These are phyloP conservation scores for Sordariomycetes sp. DNA, from an alignment of 2,329 filamentous ascomycete genomes.

Conservation along the genomic window DNA sequence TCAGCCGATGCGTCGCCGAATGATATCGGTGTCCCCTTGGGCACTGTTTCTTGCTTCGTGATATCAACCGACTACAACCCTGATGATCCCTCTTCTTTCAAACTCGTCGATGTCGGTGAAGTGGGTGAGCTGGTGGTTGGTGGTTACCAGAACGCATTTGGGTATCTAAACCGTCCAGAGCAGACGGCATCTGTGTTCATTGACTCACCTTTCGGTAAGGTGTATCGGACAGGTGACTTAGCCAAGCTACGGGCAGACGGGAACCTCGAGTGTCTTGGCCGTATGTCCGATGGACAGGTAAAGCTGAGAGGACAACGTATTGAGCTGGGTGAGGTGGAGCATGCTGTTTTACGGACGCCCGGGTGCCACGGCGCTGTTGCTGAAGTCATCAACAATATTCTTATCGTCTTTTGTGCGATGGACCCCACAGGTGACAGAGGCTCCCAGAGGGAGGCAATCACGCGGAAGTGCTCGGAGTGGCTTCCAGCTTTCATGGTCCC, in stretches of 20 bases:
- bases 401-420: slow-evolving; percentile 64
- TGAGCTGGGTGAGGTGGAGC: slow-evolving; percentile 68
- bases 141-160: slow-evolving; percentile 64
- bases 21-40: slow-evolving; percentile 65
- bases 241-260: slow-evolving; percentile 56
- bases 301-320: slow-evolving; percentile 77
- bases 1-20: slow-evolving; percentile 39
- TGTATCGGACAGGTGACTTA: slow-evolving; percentile 81
- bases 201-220: slow-evolving; percentile 47
- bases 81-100: slow-evolving; percentile 17
- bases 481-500: slow-evolving; percentile 78
- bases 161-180: slow-evolving; percentile 69
- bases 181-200: slow-evolving; percentile 65
- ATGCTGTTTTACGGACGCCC: slow-evolving; percentile 46
- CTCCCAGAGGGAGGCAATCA: slow-evolving; percentile 25
- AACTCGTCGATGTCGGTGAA: slow-evolving; percentile 50
- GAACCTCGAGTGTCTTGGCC: slow-evolving; percentile 69
- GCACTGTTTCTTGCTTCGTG: slow-evolving; percentile 70
- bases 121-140: slow-evolving; percentile 72
- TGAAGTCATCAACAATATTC: slow-evolving; percentile 48
- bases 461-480: slow-evolving; percentile 55
- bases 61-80: slow-evolving; percentile 31
- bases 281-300: slow-evolving; percentile 68
- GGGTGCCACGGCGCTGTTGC: slow-evolving; percentile 55
- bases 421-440: slow-evolving; percentile 19